Base-by-base conservation (phyloP, 2,329 filamentous ascomycete genomes). In the Colletotrichum tofieldiae region DNA sequence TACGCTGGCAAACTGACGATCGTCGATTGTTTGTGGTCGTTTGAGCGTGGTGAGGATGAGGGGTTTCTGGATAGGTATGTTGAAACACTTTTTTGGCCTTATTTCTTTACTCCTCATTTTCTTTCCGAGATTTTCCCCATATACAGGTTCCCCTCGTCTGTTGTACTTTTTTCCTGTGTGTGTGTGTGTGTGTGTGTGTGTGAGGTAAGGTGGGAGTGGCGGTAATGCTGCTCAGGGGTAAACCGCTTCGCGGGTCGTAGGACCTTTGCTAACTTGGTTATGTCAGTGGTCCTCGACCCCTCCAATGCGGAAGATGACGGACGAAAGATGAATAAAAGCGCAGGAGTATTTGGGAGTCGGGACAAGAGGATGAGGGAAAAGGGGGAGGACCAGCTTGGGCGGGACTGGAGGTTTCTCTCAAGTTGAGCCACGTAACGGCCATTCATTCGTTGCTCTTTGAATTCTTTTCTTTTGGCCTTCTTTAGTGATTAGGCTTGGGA, bases 1-100 rank as follows among this genome's bases (percentile, higher is more conserved):
- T 81, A 87, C 78, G 68, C 77, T 77, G 73, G 76, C 32, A 80
- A 78, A 78, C 80, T 79, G 59, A 54, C 45, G 35, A 51, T 72
- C 63, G 52, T 66, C 43, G 59, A 49, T 61, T 54, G 47, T 65
- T 54, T 16, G 45, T 58, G 68, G 64, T 35, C 41, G 68, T 37
- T 56, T 67, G 39, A 39, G 45, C 32, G 37, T 60, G 49, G 29
- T 39, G 39, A 51, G 41, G 39, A 47, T 37, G 47, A 35, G 55
- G 32, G 63, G 23, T 23, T 67, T 39, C 67, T 61, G 47, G 14
- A 71, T 41, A 47, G 55, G 67, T 71, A 67, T 45, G 68, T 71
- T 58, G 61, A 47, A 43, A 56, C 45, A 58, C 39, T 37, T 60
- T 26, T 35, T 47, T 47, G 32, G 29, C 45, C 45, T 52, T 43